Conservation (phyloP, 495 filamentous ascomycete genomes). For the Aspergillus campestris region DNA sequence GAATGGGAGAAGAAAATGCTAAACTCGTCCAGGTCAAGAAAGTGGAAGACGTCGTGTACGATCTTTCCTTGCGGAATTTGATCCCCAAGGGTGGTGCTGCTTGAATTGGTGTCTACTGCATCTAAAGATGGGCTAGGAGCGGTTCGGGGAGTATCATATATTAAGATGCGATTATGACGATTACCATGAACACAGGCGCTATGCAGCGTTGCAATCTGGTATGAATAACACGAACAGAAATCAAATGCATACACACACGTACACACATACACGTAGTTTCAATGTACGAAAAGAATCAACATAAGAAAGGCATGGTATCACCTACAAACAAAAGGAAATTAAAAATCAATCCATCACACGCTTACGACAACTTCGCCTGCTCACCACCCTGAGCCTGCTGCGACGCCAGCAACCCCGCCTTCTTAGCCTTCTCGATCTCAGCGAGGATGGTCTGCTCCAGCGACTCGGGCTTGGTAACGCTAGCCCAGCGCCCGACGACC, state of each 20-base stretch:
- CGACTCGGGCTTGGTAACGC: constrained; percentile 73
- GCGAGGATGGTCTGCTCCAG: constrained; percentile 66
- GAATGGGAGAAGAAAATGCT: not conserved
- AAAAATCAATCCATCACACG: constrained; percentile 7
- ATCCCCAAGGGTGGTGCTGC: constrained; percentile 43
- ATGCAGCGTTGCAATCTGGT: too few species aligned
- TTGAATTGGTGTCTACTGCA: constrained; percentile 1
- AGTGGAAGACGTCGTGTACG: constrained; percentile 96
- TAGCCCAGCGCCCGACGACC: constrained; percentile 76
- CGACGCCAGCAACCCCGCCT: constrained; percentile 25
- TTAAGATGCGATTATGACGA: constrained; percentile 1
- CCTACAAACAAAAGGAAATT: constrained; percentile 2
- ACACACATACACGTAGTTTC: too few species aligned
- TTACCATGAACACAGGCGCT: not conserved
- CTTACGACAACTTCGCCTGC: constrained; percentile 9
- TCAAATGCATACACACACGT: too few species aligned
- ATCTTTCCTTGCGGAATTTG: constrained; percentile 78
- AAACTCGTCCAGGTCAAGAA: constrained; percentile 63
- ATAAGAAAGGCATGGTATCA: constrained; percentile 9
- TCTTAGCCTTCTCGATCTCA: constrained; percentile 52
- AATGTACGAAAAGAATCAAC: constrained; percentile 2
- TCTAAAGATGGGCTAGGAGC: not conserved
- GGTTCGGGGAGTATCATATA: not conserved
- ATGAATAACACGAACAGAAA: too few species aligned
- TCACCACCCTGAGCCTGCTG: constrained; percentile 9